These are phyloP conservation scores for Pilaira anomala DNA, from an alignment of 192 early-diverging fungal species.

Conservation along the genomic window DNA sequence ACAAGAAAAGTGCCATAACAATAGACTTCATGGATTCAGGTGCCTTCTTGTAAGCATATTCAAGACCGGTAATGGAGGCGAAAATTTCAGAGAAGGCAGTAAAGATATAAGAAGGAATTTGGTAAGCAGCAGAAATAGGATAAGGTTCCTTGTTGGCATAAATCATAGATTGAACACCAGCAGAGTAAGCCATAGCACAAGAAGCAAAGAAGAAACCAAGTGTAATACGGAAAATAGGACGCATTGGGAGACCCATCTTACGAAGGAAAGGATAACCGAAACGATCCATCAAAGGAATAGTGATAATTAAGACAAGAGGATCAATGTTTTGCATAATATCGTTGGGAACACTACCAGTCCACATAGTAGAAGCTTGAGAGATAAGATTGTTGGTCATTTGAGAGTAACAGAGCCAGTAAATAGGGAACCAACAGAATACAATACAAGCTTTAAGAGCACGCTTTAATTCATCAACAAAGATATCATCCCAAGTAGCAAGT, in stretches of 20 bases:
- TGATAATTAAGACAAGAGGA: slow-evolving; percentile 59
- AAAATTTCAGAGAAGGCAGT: slow-evolving; percentile 67
- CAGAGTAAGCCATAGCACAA: slow-evolving; percentile 57
- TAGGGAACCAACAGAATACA: slow-evolving; percentile 65
- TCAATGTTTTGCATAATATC: slow-evolving; percentile 67
- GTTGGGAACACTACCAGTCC: slow-evolving; percentile 53
- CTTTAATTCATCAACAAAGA: slow-evolving; percentile 67
- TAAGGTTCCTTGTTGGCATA: slow-evolving; percentile 56
- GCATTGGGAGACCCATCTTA: slow-evolving; percentile 46
- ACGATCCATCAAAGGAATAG: slow-evolving; percentile 68
- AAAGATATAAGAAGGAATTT: slow-evolving; percentile 57
- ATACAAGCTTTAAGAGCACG: slow-evolving; percentile 59
- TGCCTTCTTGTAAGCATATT: slow-evolving; percentile 66
- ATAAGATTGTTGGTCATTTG: slow-evolving; percentile 66
- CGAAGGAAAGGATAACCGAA: slow-evolving; percentile 57
- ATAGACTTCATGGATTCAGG: slow-evolving; percentile 62
- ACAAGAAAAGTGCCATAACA: slow-evolving; percentile 65
- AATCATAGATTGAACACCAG: slow-evolving; percentile 58
- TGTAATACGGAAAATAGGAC: slow-evolving; percentile 62
- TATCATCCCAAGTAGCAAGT: slow-evolving; percentile 59
- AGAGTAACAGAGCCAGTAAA: slow-evolving; percentile 72
- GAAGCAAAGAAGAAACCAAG: slow-evolving; percentile 61
- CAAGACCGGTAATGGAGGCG: slow-evolving; percentile 66
- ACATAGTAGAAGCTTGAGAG: slow-evolving; percentile 59
- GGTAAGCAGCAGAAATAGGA: slow-evolving; percentile 46